These are phyloP conservation scores for Serendipita indica DNA, from an alignment of 768 basidiomycete genomes.

Conservation along the genomic window DNA sequence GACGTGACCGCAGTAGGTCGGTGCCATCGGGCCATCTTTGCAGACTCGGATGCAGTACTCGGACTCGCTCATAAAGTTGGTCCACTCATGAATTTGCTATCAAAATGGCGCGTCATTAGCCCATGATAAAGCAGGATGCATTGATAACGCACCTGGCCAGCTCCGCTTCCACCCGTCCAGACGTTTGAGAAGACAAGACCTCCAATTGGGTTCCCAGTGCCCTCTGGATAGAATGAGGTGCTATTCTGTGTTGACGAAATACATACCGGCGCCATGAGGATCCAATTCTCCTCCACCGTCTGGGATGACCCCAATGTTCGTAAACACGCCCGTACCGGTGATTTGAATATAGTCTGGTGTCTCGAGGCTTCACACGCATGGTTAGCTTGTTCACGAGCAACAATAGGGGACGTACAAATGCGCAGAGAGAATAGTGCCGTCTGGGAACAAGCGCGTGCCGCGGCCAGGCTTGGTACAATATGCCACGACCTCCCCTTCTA, in stretches of 20 bases:
- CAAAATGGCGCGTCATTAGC: not conserved
- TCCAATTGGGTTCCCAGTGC: constrained; percentile 43
- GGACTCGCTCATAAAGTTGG: constrained; percentile 47
- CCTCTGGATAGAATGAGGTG: constrained; percentile 11
- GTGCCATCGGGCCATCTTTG: constrained; percentile 35
- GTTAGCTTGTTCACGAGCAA: not conserved
- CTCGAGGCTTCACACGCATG: constrained; percentile 8
- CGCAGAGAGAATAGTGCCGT: not conserved
- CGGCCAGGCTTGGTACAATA: not conserved
- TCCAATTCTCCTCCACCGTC: constrained; percentile 54
- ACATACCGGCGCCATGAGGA: constrained; percentile 49
- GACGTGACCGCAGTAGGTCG: constrained; percentile 46
- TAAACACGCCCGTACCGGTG: constrained; percentile 46
- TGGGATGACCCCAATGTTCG: constrained; percentile 44
- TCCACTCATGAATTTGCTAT: constrained; percentile 3
- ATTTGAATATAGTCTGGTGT: constrained; percentile 26
- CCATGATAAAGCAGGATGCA: constrained; percentile 6
- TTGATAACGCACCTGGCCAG: constrained; percentile 16
- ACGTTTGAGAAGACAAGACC: constrained; percentile 59
- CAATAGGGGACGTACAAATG: not conserved
- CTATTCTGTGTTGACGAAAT: constrained; percentile 20
- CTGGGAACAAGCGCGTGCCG: not conserved
- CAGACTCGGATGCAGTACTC: constrained; percentile 65
- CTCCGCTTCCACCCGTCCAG: constrained; percentile 30
- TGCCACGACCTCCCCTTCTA: not conserved